phyloP scores from a whole-genome alignment of 2,329 filamentous ascomycete genomes.

The Rutstroemia sp. region DNA sequence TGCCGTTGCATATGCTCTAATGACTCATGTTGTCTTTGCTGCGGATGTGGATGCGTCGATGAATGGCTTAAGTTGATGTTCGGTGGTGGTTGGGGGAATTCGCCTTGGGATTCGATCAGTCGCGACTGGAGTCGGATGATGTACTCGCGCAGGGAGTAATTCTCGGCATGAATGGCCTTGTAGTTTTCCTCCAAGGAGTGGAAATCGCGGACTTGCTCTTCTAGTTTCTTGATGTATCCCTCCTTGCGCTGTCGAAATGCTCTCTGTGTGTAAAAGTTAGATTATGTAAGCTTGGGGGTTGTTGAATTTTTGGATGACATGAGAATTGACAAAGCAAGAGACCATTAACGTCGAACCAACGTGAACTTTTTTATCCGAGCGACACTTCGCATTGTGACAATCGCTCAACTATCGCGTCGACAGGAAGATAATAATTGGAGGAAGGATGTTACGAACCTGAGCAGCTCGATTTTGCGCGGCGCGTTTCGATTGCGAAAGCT shows the following conservation, averaged over 20 bases:
- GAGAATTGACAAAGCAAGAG: slow-evolving; percentile 32
- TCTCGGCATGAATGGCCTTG: slow-evolving; percentile 79
- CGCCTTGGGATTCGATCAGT: slow-evolving; percentile 74
- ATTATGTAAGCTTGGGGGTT: slow-evolving; percentile 27
- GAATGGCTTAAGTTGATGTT: slow-evolving; percentile 65
- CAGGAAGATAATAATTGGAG: slow-evolving; percentile 6
- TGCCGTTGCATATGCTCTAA: slow-evolving; percentile 18
- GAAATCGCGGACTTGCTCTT: slow-evolving; percentile 83
- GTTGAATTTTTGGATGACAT: slow-evolving; percentile 28
- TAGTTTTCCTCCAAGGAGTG: slow-evolving; percentile 67
- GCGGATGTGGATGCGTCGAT: slow-evolving; percentile 43
- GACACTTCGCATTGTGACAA: slow-evolving; percentile 9
- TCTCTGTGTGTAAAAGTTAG: slow-evolving; percentile 49
- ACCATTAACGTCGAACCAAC: slow-evolving; percentile 15
- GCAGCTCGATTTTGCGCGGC: slow-evolving; percentile 61
- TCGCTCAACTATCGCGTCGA: not conserved
- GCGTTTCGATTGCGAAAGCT: slow-evolving; percentile 69
- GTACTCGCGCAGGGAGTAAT: slow-evolving; percentile 86
- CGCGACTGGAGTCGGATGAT: slow-evolving; percentile 84
- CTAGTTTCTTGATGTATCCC: slow-evolving; percentile 94
- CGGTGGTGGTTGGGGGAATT: slow-evolving; percentile 75
- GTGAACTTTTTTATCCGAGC: slow-evolving; percentile 17
- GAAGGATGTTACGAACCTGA: slow-evolving; percentile 58
- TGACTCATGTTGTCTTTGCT: slow-evolving; percentile 23
- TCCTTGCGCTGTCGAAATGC: slow-evolving; percentile 97